These are phyloP conservation scores for Botrytis deweyae DNA, from an alignment of 2,329 filamentous ascomycete genomes.

Conservation along the genomic window DNA sequence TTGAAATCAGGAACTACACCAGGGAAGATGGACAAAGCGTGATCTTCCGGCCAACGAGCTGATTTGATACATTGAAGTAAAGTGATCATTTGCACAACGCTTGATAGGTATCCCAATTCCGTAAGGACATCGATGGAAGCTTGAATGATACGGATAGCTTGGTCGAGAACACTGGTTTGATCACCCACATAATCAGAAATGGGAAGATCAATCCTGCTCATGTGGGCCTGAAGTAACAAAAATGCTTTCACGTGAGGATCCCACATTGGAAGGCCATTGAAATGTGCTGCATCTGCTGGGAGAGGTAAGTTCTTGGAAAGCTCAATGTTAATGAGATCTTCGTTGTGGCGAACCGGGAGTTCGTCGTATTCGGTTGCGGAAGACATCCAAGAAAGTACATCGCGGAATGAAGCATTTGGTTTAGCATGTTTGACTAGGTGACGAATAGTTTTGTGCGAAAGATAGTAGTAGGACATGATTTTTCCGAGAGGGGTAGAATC, in stretches of 20 bases:
- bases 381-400: constrained; percentile 90
- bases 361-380: constrained; percentile 95
- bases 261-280: constrained; percentile 82
- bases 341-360: constrained; percentile 94
- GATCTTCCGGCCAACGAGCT: constrained; percentile 84
- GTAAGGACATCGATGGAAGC: constrained; percentile 91
- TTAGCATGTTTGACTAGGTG: constrained; percentile 77
- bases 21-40: constrained; percentile 76
- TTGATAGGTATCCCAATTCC: constrained; percentile 79
- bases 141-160: constrained; percentile 95
- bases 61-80: constrained; percentile 91
- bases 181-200: constrained; percentile 98
- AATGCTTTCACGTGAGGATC: constrained; percentile 98
- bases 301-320: constrained; percentile 77
- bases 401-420: constrained; percentile 71
- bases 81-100: constrained; percentile 76
- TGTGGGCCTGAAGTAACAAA: constrained; percentile 88
- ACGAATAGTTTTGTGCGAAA: constrained; percentile 91
- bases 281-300: constrained; percentile 38
- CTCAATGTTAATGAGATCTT: constrained; percentile 94
- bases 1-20: constrained; percentile 52
- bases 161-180: constrained; percentile 84
- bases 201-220: constrained; percentile 87
- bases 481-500: constrained; percentile 89
- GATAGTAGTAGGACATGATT: constrained; percentile 99